Percentiles rank a stretch among this genome's conserved stretches.
phyloP scores from a whole-genome alignment of 2,329 filamentous ascomycete genomes.

The Madurella mycetomatis region DNA sequence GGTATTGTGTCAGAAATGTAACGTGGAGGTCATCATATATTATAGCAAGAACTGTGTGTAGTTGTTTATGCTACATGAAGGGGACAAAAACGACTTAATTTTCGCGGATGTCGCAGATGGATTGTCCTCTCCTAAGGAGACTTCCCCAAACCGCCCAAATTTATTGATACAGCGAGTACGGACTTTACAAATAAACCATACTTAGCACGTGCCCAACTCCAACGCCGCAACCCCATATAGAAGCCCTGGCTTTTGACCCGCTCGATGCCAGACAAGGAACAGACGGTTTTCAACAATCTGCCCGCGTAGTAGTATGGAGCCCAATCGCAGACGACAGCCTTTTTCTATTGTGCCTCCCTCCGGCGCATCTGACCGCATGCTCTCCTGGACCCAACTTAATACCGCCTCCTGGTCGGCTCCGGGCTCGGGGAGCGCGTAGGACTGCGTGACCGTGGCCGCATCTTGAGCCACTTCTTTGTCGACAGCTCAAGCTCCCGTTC shows the following conservation, averaged over 20 bases:
- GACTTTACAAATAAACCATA: not conserved
- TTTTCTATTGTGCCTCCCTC: not conserved
- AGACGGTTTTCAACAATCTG: too few species aligned
- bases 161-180: not conserved
- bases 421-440: constrained; percentile 79
- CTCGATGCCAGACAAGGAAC: not conserved
- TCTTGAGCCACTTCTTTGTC: constrained; percentile 95
- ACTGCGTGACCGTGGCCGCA: constrained; percentile 76
- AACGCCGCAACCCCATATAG: constrained; percentile 18
- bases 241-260: constrained; percentile 1
- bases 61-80: too few species aligned
- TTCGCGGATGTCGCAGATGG: too few species aligned
- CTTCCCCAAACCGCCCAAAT: not conserved
- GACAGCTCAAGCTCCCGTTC: constrained; percentile 80
- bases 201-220: not conserved
- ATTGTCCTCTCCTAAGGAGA: not conserved
- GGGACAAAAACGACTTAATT: too few species aligned
- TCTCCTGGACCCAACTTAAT: constrained; percentile 33
- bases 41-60: too few species aligned
- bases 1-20: too few species aligned
- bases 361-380: not conserved
- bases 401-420: constrained; percentile 72
- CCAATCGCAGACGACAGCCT: too few species aligned
- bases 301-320: too few species aligned
- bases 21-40: too few species aligned